phyloP scores from a whole-genome alignment of 2,329 filamentous ascomycete species.

The Neodidymelliopsis sp. region DNA sequence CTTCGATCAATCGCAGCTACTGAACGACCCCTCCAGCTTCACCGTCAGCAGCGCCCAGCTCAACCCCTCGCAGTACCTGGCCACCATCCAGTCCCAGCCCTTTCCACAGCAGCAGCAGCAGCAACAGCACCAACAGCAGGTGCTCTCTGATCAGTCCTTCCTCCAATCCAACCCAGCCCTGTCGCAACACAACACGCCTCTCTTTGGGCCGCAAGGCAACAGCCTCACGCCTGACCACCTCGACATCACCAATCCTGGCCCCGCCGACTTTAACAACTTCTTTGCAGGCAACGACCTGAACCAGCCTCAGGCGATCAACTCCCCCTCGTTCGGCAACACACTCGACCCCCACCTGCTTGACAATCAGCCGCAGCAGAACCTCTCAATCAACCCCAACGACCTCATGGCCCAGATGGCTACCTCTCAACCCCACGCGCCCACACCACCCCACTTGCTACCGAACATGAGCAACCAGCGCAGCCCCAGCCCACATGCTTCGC shows the following conservation, averaged over 20 bases:
- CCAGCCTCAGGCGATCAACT: constrained; percentile 65
- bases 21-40: constrained; percentile 37
- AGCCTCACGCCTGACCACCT: constrained; percentile 47
- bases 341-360: constrained; percentile 56
- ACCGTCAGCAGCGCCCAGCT: constrained; percentile 48
- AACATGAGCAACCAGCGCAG: constrained; percentile 61
- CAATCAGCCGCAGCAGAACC: constrained; percentile 50
- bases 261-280: constrained; percentile 54
- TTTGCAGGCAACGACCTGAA: constrained; percentile 64
- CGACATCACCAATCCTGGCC: constrained; percentile 39
- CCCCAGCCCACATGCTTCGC: constrained; percentile 62
- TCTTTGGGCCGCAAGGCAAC: constrained; percentile 50
- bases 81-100: constrained; percentile 49
- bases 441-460: constrained; percentile 65
- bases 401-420: constrained; percentile 61
- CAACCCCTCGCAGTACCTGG: constrained; percentile 49
- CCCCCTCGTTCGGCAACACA: constrained; percentile 62
- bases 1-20: constrained; percentile 58
- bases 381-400: constrained; percentile 56
- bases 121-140: constrained; percentile 56
- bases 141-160: constrained; percentile 53
- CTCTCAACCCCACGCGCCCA: constrained; percentile 59
- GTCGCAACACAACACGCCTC: constrained; percentile 64
- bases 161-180: constrained; percentile 49
- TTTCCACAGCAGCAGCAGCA: constrained; percentile 55